Evolutionary conservation across 331 rosid species (phyloP).

Genomic region (Malus hybrid): DNA sequence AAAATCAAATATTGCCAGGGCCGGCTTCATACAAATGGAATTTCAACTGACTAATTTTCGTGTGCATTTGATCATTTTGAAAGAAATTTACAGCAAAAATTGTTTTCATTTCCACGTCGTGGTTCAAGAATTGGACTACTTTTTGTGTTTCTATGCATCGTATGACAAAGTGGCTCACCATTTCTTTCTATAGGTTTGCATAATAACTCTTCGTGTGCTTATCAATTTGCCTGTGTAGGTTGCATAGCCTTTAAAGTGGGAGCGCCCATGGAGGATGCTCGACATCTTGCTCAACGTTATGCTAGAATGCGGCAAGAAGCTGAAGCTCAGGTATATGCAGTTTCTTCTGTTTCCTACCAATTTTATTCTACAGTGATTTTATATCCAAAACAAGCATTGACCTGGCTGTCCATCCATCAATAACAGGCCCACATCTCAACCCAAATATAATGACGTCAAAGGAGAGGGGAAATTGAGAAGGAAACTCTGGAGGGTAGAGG

Average conservation of each 20-base stretch:
- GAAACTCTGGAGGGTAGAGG: no score
- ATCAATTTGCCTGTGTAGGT: conserved; percentile 30
- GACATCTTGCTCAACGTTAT: conserved; percentile 87
- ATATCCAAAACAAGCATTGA: no score
- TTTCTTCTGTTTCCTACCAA: background rate
- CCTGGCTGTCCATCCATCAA: no score
- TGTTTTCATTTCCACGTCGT: no score
- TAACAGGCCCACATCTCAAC: no score
- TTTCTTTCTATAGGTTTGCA: background rate
- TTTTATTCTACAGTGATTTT: background rate
- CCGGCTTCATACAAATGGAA: background rate
- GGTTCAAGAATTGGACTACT: no score
- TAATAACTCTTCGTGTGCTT: background rate
- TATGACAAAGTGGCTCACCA: no score
- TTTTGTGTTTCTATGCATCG: no score
- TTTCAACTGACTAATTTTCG: background rate
- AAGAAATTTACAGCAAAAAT: no score
- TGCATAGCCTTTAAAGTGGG: conserved; percentile 82
- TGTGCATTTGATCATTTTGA: no score
- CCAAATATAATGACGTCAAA: no score
- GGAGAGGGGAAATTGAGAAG: no score
- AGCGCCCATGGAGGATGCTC: conserved; percentile 88
- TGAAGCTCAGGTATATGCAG: conserved; percentile 72
- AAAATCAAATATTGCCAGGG: background rate
- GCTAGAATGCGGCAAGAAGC: conserved; percentile 85